Conservation (phyloP, 176 grass and related monocot species). For the Zoysia japonica region DNA sequence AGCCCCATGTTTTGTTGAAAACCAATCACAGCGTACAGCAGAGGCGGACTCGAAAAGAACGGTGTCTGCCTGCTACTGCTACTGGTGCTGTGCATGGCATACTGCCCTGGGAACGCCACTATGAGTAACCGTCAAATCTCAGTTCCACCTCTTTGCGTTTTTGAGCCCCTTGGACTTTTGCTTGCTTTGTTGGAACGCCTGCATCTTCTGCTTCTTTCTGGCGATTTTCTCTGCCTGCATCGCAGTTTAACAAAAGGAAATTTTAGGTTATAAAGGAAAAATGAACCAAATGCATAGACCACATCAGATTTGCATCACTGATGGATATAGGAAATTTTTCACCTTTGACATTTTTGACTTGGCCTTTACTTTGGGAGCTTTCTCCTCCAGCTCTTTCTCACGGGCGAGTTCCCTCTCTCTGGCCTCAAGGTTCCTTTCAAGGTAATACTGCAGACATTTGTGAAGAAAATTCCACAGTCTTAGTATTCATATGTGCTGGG, state of each 20-base stretch:
- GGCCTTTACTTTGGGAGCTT: slow-evolving; percentile 85
- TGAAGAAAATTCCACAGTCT: slow-evolving; percentile 7
- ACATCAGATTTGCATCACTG: background rate
- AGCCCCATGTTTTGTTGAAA: slow-evolving; percentile 3
- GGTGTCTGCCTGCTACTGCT: slow-evolving; percentile 8
- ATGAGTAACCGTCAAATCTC: slow-evolving; percentile 14
- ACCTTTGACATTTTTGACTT: slow-evolving; percentile 99
- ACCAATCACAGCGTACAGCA: background rate
- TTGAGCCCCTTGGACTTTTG: slow-evolving; percentile 79
- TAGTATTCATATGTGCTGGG: background rate
- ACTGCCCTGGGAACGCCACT: background rate
- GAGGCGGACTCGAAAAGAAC: background rate
- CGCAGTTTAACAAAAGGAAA: slow-evolving; percentile 8
- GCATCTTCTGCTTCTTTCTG: slow-evolving; percentile 88
- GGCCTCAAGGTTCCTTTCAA: slow-evolving; percentile 96
- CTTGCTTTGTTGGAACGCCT: slow-evolving; percentile 90
- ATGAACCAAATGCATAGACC: background rate
- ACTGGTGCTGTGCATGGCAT: background rate
- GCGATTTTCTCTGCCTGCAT: slow-evolving; percentile 81
- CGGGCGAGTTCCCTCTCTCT: slow-evolving; percentile 83
- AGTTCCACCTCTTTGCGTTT: slow-evolving; percentile 84
- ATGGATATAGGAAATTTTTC: background rate
- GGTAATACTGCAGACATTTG: slow-evolving; percentile 78
- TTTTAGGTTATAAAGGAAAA: slow-evolving; percentile 16
- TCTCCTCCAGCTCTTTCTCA: slow-evolving; percentile 86